Base-by-base conservation (phyloP, 768 basidiomycete genomes). In the Hydnum rufescens region DNA sequence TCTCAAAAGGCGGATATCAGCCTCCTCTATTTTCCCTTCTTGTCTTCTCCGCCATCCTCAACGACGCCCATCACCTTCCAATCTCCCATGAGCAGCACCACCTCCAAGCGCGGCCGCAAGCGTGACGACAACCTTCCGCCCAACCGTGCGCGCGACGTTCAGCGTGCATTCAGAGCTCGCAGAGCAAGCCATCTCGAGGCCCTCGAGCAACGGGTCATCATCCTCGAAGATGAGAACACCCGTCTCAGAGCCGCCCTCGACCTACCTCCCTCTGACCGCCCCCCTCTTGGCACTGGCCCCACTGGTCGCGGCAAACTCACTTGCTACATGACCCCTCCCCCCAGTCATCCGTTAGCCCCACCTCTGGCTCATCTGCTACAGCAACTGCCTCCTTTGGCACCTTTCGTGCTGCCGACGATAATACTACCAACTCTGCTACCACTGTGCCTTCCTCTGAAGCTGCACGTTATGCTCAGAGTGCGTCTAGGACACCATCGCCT, bases 141-240 rank as follows among this genome's bases (percentile, higher is more conserved):
- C 3, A 70, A 82, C 60, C 76, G 86, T 57, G 86, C 87, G 28
- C 70, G 88, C 54, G 88, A 90, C 60, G 84, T 89, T 18, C 87
- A 92, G 63, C 68, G 87, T 61, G 87, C 86, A 5, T 92, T 90
- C 69, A 74, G 87, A 57, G 88, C 87, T 31, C 71, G 88, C 58
- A 76, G 87, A 59, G 86, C 86, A 56, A 85, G 85, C 53, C 87
- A 90, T 64, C 72, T 92, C 52, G 75, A 81, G 70, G 80, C 81
- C 53, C 68, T 92, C 56, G 87, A 92, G 64, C 64, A 80, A 59
- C 74, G 86, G 61, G 84, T 89, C 42, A 64, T 75, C 49, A 82
- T 83, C 63, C 74, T 92, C 42, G 86, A 92, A 67, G 77, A 79
- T 55, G 87, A 92, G 68, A 89, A 88, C 61, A 69, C 68, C 42